Base-by-base conservation (phyloP, 345 rosid genomes). In the Crucihimalaya himalaica region DNA sequence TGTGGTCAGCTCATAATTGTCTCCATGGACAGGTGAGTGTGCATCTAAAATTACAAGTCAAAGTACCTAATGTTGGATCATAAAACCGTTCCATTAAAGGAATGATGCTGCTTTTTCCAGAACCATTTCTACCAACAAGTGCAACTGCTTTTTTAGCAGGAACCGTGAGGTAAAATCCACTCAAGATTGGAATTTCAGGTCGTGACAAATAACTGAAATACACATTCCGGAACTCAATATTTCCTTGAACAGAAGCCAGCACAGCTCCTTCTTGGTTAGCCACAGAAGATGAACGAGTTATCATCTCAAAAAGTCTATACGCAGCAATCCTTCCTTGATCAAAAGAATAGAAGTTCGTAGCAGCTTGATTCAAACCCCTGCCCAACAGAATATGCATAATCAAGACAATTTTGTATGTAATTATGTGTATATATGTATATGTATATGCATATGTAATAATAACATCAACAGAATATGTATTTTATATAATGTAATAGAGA, bases 241-340 rank as follows among this genome's bases (percentile, higher is more conserved):
- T 92, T 81, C 99, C 99, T 84, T 90, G 94, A 71, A 92, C 85
- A 3, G 85, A 75, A 28, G 77, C 56, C 55, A 87, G 79, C 52
- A 64, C 51, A 79, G 70, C 74, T 27, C 99, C 98, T 68, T 90
- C 98, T 68, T 90, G 81, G 79, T 84, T 89, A 51, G 87, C 77
- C 42, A 83, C 67, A 59, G 97, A 87, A 42, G 98, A 87, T 52
- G 98, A 92, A 73, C 98, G 84, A 78, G 89, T 89, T 82, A 95
- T 95, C 99, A 95, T 92, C 87, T 95, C 99, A 84, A 78, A 95
- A 78, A 92, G 97, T 76, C 98, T 88, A 80, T 86, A 92, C 1
- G 99, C 99, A 55, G 98, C 99, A 84, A 95, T 90, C 71, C 98
- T 80, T 65, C 99, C 99, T 86, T 95, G 99, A 78, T 95, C 99